A percentile compares a stretch with the other conserved stretches of the same genome.
Evolutionary conservation across 768 basidiomycete genomes (phyloP).

Genomic region (Rickenella mellea): DNA sequence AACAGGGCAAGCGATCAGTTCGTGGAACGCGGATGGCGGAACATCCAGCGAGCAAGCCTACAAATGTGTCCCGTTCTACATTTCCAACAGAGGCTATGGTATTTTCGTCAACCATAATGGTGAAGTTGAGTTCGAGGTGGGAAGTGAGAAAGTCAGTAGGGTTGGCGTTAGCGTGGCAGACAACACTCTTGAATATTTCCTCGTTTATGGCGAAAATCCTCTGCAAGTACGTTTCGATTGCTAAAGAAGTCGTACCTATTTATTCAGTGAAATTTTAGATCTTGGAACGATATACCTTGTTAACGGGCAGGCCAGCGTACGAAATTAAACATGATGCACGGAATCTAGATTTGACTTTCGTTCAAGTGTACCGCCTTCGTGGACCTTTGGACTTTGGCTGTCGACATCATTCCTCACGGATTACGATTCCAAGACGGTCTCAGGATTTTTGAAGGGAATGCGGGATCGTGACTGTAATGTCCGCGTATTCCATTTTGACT

Average conservation of each 20-base stretch:
- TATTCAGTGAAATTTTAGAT: constrained; percentile 26
- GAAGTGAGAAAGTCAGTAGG: constrained; percentile 54
- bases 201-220: constrained; percentile 62
- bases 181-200: constrained; percentile 55
- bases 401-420: constrained; percentile 70
- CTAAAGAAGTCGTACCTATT: background rate
- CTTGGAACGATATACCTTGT: constrained; percentile 48
- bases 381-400: constrained; percentile 74
- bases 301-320: constrained; percentile 56
- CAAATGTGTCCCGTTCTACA: constrained; percentile 61
- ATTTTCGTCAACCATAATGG: constrained; percentile 71
- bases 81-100: constrained; percentile 63
- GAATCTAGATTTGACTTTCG: constrained; percentile 10
- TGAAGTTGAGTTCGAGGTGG: constrained; percentile 68
- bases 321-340: constrained; percentile 14
- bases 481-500: constrained; percentile 68
- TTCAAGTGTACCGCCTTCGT: constrained; percentile 51
- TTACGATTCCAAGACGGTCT: constrained; percentile 60
- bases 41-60: constrained; percentile 62
- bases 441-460: constrained; percentile 66
- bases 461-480: constrained; percentile 49
- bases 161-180: constrained; percentile 58
- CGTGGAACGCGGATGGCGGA: constrained; percentile 74
- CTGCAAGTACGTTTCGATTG: constrained; percentile 35
- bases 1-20: constrained; percentile 44